Evolutionary conservation across 1,284 basidiomycete genomes (phyloP).

Genomic region (Ustilago vetiveriae): DNA sequence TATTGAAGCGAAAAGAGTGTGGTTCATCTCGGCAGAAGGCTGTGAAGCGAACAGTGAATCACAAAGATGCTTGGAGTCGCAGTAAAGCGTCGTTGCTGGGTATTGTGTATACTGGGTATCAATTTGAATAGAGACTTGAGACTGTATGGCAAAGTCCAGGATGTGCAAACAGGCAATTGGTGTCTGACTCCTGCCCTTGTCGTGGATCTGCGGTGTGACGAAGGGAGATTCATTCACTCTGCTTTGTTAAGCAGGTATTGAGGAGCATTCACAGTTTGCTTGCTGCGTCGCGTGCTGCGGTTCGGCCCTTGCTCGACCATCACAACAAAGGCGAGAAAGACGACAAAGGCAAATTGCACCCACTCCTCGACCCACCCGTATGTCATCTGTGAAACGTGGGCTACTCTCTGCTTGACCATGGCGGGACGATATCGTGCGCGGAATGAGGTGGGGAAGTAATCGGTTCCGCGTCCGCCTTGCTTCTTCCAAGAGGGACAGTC

Average conservation of each 20-base stretch:
- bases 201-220: no score
- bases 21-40: neutral
- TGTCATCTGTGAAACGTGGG: constrained; percentile 44
- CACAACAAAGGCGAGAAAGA: constrained; percentile 58
- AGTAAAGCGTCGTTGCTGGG: neutral
- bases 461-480: constrained; percentile 49
- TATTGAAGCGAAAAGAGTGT: neutral
- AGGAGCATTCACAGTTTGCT: constrained; percentile 1
- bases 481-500: constrained; percentile 47
- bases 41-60: no score
- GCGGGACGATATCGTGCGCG: constrained; percentile 50
- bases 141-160: no score
- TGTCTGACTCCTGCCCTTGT: no score
- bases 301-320: constrained; percentile 46
- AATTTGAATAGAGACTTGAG: no score
- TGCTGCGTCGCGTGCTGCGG: constrained; percentile 15
- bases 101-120: neutral
- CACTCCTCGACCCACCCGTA: constrained; percentile 57
- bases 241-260: constrained; percentile 11
- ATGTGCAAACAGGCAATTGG: no score
- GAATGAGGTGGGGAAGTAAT: constrained; percentile 54
- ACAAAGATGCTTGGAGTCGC: neutral
- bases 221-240: constrained; percentile 1
- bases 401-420: constrained; percentile 54
- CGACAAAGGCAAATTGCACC: constrained; percentile 55